Conservation (phyloP, 768 basidiomycete genomes). For the Psilocybe tampanensis region DNA sequence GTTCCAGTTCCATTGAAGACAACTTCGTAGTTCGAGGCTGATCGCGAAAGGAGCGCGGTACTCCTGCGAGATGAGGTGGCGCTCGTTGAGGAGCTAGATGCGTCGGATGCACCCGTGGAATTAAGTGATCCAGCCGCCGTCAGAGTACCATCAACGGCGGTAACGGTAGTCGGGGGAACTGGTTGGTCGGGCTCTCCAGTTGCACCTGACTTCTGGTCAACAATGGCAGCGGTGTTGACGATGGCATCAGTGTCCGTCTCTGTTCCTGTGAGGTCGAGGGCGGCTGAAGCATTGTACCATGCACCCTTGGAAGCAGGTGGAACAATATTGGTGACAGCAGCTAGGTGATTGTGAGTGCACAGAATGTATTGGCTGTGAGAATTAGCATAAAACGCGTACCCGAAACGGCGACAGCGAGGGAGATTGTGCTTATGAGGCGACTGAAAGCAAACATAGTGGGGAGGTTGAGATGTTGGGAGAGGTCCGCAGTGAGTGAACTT, state of each 20-base stretch:
- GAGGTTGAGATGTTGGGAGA: conserved; percentile 4
- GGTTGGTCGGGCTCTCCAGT: conserved; percentile 35
- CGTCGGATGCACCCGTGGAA: not conserved
- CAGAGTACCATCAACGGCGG: conserved; percentile 46
- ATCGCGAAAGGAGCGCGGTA: conserved; percentile 20
- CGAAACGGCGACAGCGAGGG: conserved; percentile 21
- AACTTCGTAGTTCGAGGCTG: conserved; percentile 31
- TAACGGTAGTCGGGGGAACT: conserved; percentile 38
- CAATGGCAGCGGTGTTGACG: conserved; percentile 31
- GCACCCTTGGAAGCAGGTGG: conserved; percentile 29
- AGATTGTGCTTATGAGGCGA: conserved; percentile 16
- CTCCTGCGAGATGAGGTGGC: conserved; percentile 13
- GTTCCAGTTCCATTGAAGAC: conserved; percentile 43
- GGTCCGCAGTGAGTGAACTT: conserved; percentile 15
- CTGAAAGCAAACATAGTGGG: conserved; percentile 16
- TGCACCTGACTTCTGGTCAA: conserved; percentile 43
- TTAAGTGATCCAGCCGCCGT: conserved; percentile 20
- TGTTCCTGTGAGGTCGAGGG: conserved; percentile 23
- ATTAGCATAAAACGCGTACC: conserved; percentile 18
- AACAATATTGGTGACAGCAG: conserved; percentile 24
- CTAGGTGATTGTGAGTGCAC: conserved; percentile 4
- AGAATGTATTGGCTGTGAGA: not conserved
- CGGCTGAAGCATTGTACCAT: conserved; percentile 22
- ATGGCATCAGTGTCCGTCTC: conserved; percentile 37
- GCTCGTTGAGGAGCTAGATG: not conserved